A percentile compares a stretch with the other conserved stretches of the same genome.
phyloP scores from a whole-genome alignment of 441 rosid species.

The Gossypium gossypioides region DNA sequence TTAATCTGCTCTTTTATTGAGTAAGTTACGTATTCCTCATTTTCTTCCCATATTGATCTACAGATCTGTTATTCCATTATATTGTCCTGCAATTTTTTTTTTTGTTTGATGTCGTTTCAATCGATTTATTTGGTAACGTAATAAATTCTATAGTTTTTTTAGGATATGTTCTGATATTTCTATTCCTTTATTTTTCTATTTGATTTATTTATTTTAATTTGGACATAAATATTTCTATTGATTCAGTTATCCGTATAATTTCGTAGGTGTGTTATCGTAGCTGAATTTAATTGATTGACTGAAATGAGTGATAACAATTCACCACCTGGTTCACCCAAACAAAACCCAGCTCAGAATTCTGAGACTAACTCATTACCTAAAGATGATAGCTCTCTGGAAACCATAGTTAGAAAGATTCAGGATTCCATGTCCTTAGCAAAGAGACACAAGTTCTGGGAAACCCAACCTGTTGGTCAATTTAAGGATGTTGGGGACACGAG shows the following conservation, averaged over 20 bases:
- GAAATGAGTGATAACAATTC: conserved; percentile 57
- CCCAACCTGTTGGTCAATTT: conserved; percentile 84
- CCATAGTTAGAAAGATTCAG: conserved; percentile 48
- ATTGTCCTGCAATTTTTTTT: not conserved
- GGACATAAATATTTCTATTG: not conserved
- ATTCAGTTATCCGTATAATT: not conserved
- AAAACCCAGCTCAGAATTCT: conserved; percentile 39
- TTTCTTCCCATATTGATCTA: not conserved
- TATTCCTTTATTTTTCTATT: not conserved
- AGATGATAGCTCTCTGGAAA: conserved; percentile 53
- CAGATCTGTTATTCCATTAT: not conserved
- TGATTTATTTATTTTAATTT: not conserved
- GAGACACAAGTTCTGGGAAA: conserved; percentile 86
- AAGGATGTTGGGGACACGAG: conserved; percentile 49
- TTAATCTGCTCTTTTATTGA: not conserved
- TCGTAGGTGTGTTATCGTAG: not conserved
- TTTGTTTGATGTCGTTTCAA: not conserved
- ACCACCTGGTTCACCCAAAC: conserved; percentile 43
- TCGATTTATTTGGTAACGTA: not conserved
- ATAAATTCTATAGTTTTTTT: not conserved
- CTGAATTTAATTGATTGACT: conserved; percentile 2
- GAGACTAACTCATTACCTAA: conserved; percentile 22
- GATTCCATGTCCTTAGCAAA: conserved; percentile 45
- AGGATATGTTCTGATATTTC: not conserved
- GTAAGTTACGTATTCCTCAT: conserved; percentile 4